Percentiles rank a stretch among this genome's conserved stretches.
These are phyloP conservation scores for Verticillium nubilum DNA, from an alignment of 2,329 filamentous ascomycete genomes.

Conservation along the genomic window DNA sequence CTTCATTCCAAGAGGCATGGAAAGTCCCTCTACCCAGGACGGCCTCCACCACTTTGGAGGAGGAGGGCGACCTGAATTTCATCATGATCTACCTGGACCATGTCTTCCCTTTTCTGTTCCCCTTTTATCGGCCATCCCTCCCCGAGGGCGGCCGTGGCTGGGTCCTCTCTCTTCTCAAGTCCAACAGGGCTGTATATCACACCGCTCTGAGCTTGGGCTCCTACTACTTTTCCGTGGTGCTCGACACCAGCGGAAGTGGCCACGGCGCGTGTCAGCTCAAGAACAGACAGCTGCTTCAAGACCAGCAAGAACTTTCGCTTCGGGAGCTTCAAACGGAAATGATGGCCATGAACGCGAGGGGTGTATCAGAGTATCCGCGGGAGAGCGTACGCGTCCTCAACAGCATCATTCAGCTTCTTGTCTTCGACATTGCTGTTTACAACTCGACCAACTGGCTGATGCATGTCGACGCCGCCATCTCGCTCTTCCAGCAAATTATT, in stretches of 20 bases:
- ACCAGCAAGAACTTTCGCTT: constrained; percentile 38
- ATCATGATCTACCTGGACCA: constrained; percentile 58
- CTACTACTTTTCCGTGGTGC: constrained; percentile 48
- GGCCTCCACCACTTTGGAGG: background rate
- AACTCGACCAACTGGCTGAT: constrained; percentile 43
- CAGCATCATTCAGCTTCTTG: constrained; percentile 46
- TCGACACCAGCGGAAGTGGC: constrained; percentile 22
- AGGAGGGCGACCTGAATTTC: constrained; percentile 25
- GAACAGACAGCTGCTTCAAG: constrained; percentile 33
- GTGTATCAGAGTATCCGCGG: constrained; percentile 20
- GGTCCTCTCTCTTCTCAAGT: constrained; percentile 52
- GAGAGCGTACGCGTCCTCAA: constrained; percentile 38
- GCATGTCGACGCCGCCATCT: constrained; percentile 44
- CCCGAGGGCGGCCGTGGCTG: constrained; percentile 54
- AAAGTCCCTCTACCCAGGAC: background rate
- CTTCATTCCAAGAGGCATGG: background rate
- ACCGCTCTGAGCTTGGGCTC: constrained; percentile 49
- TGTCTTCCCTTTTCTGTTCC: constrained; percentile 57
- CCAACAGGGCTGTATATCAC: constrained; percentile 53
- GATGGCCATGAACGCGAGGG: constrained; percentile 25
- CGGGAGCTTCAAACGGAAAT: constrained; percentile 38
- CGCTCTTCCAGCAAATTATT: constrained; percentile 42
- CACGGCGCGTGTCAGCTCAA: constrained; percentile 13
- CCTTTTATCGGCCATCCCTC: constrained; percentile 53
- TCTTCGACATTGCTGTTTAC: constrained; percentile 42